Percentiles rank a stretch among this genome's conserved stretches.
These are phyloP conservation scores for Asterochloris erici DNA, from an alignment of 139 green algal species.

Conservation along the genomic window DNA sequence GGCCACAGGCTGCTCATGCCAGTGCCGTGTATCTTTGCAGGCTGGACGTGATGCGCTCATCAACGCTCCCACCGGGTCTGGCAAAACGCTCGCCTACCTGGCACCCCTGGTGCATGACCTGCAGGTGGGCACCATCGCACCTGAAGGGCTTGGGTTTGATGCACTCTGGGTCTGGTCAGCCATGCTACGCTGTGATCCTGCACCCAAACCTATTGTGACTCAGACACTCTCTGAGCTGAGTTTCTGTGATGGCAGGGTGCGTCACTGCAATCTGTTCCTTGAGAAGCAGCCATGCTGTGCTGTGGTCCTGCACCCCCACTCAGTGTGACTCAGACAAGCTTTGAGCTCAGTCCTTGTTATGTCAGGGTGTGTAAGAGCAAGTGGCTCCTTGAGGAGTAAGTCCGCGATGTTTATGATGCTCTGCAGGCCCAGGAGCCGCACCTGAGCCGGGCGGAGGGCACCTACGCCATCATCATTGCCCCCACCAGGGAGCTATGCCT, in stretches of 20 bases:
- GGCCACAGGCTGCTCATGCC: background rate
- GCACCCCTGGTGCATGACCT: slow-evolving; percentile 82
- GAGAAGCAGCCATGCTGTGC: too few species aligned
- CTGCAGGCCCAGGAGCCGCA: slow-evolving; percentile 27
- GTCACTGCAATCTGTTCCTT: too few species aligned
- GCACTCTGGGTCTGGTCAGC: too few species aligned
- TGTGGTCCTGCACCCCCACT: too few species aligned
- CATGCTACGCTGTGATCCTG: too few species aligned
- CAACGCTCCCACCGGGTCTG: slow-evolving; percentile 73
- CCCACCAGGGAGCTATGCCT: slow-evolving; percentile 91
- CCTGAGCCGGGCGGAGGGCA: slow-evolving; percentile 66
- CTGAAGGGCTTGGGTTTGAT: background rate
- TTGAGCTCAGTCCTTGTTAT: background rate
- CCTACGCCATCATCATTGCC: slow-evolving; percentile 82
- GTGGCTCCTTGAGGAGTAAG: too few species aligned
- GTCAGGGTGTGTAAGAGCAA: background rate
- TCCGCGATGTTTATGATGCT: background rate
- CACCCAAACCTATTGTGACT: too few species aligned
- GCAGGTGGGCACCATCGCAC: slow-evolving; percentile 30
- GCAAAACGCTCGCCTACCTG: slow-evolving; percentile 93
- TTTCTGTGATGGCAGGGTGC: too few species aligned
- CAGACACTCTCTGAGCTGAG: too few species aligned
- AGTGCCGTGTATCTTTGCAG: slow-evolving; percentile 35
- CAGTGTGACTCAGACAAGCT: too few species aligned
- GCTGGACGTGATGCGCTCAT: slow-evolving; percentile 61